These are phyloP conservation scores for Globisporangium radiosum DNA, from an alignment of 352 stramenopile genomes.

Conservation along the genomic window DNA sequence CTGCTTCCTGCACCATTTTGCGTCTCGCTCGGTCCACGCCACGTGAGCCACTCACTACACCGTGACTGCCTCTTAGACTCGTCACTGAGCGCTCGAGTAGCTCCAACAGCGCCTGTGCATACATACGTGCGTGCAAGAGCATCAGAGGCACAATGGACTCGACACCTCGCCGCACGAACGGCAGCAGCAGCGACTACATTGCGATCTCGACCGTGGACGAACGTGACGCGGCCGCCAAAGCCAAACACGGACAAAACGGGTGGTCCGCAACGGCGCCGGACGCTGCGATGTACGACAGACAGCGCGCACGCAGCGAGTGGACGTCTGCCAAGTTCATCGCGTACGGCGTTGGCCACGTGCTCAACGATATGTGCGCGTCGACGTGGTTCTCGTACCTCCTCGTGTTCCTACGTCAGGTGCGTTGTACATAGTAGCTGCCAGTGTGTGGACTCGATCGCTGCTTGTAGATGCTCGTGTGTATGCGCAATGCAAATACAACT, in stretches of 20 bases:
- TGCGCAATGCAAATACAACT: not conserved
- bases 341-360: constrained; percentile 79
- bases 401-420: constrained; percentile 60
- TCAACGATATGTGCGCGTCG: constrained; percentile 86
- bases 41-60: no score
- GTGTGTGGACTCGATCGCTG: no score
- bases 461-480: not conserved
- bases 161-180: not conserved
- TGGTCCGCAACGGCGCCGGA: not conserved
- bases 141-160: not conserved
- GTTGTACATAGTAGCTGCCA: not conserved
- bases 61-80: no score
- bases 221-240: not conserved
- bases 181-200: constrained; percentile 9
- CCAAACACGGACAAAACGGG: not conserved
- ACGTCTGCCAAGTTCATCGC: constrained; percentile 50
- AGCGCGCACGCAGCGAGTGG: constrained; percentile 27
- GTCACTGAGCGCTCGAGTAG: no score
- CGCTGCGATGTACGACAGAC: constrained; percentile 1
- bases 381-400: constrained; percentile 87
- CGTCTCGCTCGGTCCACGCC: no score
- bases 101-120: no score
- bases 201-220: constrained; percentile 11
- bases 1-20: no score
- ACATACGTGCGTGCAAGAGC: no score